Evolutionary conservation across 1,139 yeast genomes (phyloP).

Genomic region (Blastobotrys proliferans): DNA sequence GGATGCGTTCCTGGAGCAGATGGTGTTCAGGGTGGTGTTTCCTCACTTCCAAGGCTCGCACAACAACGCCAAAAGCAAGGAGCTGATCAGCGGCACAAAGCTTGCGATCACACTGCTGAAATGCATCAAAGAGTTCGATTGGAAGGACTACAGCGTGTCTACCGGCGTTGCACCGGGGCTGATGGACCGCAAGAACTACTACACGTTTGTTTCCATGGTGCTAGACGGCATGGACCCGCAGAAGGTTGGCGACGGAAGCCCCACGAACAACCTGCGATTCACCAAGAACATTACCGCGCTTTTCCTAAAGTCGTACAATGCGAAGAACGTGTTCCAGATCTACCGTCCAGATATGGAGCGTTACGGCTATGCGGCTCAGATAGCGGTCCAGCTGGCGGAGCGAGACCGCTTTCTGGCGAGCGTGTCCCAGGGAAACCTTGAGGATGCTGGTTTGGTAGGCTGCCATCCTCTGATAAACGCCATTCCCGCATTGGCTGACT

Average conservation of each 20-base stretch:
- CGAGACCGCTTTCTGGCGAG: conserved; percentile 6
- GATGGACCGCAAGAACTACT: background rate
- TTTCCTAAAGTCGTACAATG: background rate
- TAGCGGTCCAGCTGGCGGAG: conserved; percentile 3
- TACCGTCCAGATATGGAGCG: background rate
- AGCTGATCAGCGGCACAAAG: background rate
- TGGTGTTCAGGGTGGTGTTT: too few species aligned
- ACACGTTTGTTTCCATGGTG: conserved; percentile 5
- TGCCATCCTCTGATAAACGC: conserved; percentile 1
- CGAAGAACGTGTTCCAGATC: background rate
- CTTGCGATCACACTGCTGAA: background rate
- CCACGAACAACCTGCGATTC: background rate
- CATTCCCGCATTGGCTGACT: background rate
- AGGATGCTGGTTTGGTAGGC: background rate
- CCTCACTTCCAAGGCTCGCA: too few species aligned
- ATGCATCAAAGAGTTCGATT: background rate
- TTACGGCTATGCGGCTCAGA: background rate
- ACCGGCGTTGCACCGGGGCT: conserved; percentile 1
- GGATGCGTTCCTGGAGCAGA: conserved; percentile 5
- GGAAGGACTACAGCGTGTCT: conserved; percentile 3
- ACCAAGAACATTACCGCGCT: background rate
- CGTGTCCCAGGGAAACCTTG: background rate
- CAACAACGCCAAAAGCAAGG: too few species aligned
- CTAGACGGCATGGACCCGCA: background rate
- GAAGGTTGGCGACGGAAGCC: background rate